Base-by-base conservation (phyloP, 208 protist genomes). In the Trypanosoma rangeli region DNA sequence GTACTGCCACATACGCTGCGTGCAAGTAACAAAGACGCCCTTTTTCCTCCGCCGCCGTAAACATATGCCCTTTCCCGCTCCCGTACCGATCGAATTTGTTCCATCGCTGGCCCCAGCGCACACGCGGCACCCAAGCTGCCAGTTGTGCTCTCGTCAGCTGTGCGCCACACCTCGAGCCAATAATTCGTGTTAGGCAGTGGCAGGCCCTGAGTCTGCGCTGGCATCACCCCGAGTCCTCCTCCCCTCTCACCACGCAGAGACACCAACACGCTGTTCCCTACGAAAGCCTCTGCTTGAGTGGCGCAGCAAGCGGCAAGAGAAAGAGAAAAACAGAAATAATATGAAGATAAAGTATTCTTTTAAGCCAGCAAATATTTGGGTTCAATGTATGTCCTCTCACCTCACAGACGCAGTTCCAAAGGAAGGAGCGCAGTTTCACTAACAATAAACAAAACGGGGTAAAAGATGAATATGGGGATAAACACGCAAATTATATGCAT, bases 151-250 rank as follows among this genome's bases (percentile, higher is more conserved):
- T 80, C 80, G 49, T 73, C 53, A 31, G 78, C 64, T 8, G 74
- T 79, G 54, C 83, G 83, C 86, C 86, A 92, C 35, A 78, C 75
- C 73, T 74, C 31, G 3, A 92, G 62, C 82, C 77, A 82, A 4
- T 58, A 82, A 4, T 58, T 72, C 15, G 22, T 42, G 37, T 62
- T 18, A n/a, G 65, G 18, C n/a, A 31, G 67, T 15, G 39, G 16
- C 37, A 15, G 42, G 37, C 3, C 33, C 49, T 12, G 20, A 68
- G 15, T 49, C 24, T 55, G 7, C 31, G 55, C 57, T 29, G 26
- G 5, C 22, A 35, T 35, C 10, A 29, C 28, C 54, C 28, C 29
- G 8, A 37, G 22, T 58, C 15, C 28, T 35, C 18, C 26, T 5
- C 26, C 28, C 2, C 54, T 5, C 54, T 18, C 10, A 13, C n/a